A percentile compares a stretch with the other conserved stretches of the same genome.
Evolutionary conservation across 2,329 filamentous ascomycete genomes (phyloP).

Genomic region (Beauveria pseudobassiana): DNA sequence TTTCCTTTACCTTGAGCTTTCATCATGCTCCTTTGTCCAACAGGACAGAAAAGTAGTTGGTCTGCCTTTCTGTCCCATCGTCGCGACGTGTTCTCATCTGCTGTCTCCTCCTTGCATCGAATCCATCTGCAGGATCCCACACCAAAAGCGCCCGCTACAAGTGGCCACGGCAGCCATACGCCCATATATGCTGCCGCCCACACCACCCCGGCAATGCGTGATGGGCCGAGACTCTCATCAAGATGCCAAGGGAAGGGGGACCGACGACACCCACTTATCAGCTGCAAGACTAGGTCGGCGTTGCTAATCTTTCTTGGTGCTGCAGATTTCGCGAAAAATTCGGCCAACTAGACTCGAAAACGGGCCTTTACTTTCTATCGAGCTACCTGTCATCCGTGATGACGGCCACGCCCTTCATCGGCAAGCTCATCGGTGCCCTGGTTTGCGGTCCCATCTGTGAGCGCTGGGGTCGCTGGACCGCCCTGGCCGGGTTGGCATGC

Average conservation of each 20-base stretch:
- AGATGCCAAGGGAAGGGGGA: not conserved
- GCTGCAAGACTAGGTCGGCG: not conserved
- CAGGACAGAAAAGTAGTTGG: no score
- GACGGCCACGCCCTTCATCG: slow-evolving; percentile 20
- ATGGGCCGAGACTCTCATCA: not conserved
- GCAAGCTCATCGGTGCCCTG: slow-evolving; percentile 14
- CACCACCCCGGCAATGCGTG: not conserved
- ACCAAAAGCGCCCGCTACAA: not conserved
- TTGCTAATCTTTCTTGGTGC: not conserved
- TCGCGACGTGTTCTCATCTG: not conserved
- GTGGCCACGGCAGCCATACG: not conserved
- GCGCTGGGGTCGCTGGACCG: slow-evolving; percentile 18
- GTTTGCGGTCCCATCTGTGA: slow-evolving; percentile 17
- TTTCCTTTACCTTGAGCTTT: no score
- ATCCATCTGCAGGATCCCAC: not conserved
- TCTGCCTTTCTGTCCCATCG: not conserved
- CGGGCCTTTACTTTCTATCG: slow-evolving; percentile 14
- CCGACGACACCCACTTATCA: not conserved
- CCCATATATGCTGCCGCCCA: not conserved
- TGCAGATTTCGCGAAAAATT: slow-evolving; percentile 18
- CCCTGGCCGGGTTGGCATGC: slow-evolving; percentile 16
- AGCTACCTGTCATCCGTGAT: slow-evolving; percentile 19
- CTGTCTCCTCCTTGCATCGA: not conserved
- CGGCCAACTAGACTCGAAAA: slow-evolving; percentile 16
- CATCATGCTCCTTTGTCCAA: no score